Evolutionary conservation across 2,329 filamentous ascomycete species (phyloP).

Genomic region (Fusarium sp.): DNA sequence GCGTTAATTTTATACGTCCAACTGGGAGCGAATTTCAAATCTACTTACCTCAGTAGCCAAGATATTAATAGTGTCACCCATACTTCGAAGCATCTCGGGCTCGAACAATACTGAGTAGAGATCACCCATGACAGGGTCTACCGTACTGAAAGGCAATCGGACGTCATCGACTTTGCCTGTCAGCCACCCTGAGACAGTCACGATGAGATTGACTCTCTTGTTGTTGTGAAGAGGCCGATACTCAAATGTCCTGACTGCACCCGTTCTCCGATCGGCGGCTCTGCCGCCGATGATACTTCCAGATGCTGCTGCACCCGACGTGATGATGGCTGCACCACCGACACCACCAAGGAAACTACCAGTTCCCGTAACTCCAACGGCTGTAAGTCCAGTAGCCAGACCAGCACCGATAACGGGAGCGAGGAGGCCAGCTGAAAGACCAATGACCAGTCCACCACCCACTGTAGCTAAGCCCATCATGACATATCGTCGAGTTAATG

Average conservation of each 20-base stretch:
- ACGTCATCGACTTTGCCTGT: conserved; percentile 98
- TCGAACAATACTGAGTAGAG: conserved; percentile 98
- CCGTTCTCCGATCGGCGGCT: conserved; percentile 87
- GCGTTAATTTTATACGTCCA: conserved; percentile 3
- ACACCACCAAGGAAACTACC: conserved; percentile 89
- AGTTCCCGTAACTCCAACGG: conserved; percentile 91
- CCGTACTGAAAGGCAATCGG: conserved; percentile 91
- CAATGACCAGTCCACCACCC: conserved; percentile 93
- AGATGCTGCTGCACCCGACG: conserved; percentile 85
- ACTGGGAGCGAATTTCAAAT: not conserved
- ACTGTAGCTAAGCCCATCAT: conserved; percentile 98
- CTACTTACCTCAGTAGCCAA: conserved; percentile 88
- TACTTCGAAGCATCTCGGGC: conserved; percentile 96
- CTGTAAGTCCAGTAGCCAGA: conserved; percentile 92
- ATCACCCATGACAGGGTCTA: conserved; percentile 98
- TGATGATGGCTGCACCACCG: conserved; percentile 93
- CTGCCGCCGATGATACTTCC: conserved; percentile 87
- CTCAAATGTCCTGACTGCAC: conserved; percentile 95
- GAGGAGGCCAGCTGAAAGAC: conserved; percentile 88
- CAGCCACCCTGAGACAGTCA: conserved; percentile 98
- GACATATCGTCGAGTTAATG: conserved; percentile 84
- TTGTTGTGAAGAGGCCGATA: conserved; percentile 98
- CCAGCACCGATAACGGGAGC: conserved; percentile 95
- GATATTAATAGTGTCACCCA: conserved; percentile 99
- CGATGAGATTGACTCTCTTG: conserved; percentile 93